These are phyloP conservation scores for Saccharum officinarum DNA, from an alignment of 176 grass and related monocot species.

Conservation along the genomic window DNA sequence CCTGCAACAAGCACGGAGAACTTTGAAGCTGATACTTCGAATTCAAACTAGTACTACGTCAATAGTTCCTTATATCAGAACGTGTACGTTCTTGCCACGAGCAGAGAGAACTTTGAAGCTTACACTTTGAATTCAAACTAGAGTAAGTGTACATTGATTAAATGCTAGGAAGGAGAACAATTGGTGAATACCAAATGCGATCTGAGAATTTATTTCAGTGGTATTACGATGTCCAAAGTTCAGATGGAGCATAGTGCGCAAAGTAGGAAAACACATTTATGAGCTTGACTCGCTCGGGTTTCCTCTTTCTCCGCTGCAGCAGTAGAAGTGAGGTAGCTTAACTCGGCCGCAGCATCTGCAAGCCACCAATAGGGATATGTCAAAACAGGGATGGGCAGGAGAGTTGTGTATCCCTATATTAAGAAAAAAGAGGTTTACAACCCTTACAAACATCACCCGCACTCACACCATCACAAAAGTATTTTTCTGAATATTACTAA, in stretches of 20 bases:
- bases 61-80: not conserved
- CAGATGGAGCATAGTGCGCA: not conserved
- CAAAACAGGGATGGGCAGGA: not conserved
- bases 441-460: not conserved
- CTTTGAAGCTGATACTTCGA: not conserved
- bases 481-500: not conserved
- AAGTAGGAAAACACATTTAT: not conserved
- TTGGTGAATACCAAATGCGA: not conserved
- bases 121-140: not conserved
- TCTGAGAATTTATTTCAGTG: not conserved
- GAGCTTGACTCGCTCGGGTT: slow-evolving; percentile 40
- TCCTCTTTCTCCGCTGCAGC: slow-evolving; percentile 83
- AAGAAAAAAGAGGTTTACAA: not conserved
- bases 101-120: not conserved
- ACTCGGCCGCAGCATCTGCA: slow-evolving; percentile 90
- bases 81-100: not conserved
- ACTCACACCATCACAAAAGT: not conserved
- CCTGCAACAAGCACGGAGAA: not conserved
- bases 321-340: slow-evolving; percentile 92
- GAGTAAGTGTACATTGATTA: not conserved
- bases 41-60: not conserved
- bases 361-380: not conserved
- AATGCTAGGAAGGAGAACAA: not conserved
- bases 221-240: not conserved
- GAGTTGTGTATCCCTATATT: not conserved